Conservation (phyloP, 345 rosid genomes). For the Triadica sebifera region DNA sequence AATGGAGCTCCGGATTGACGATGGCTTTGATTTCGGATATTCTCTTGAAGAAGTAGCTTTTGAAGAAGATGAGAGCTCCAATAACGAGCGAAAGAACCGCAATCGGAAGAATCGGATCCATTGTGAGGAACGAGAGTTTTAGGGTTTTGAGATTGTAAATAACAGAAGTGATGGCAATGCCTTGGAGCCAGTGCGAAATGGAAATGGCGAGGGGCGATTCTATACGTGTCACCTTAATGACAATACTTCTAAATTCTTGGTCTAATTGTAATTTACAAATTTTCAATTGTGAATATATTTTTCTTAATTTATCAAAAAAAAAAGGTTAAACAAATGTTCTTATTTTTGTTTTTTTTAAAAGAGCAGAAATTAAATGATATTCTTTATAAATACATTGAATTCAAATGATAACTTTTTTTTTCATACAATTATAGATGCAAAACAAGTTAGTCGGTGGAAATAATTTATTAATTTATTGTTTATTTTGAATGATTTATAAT, state of each 20-base stretch:
- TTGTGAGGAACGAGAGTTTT: slow-evolving; percentile 19
- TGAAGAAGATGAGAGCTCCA: slow-evolving; percentile 82
- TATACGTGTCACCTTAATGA: slow-evolving; percentile 5
- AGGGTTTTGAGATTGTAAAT: not conserved
- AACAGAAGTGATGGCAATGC: not conserved
- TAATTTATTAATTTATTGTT: no score
- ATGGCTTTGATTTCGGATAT: slow-evolving; percentile 77
- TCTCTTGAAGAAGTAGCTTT: slow-evolving; percentile 64
- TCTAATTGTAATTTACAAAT: not conserved
- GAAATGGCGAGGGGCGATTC: not conserved
- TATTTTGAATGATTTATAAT: no score
- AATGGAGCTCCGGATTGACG: slow-evolving; percentile 54
- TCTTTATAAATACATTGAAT: no score
- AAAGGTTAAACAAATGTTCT: no score
- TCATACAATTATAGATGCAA: no score
- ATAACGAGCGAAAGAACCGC: slow-evolving; percentile 49
- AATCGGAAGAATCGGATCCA: slow-evolving; percentile 61
- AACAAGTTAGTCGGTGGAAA: no score
- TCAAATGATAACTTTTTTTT: no score
- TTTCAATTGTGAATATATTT: not conserved
- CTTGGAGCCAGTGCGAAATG: not conserved
- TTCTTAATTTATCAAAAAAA: not conserved
- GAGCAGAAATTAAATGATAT: no score
- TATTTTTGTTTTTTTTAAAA: no score
- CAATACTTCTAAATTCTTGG: no score